Conservation (phyloP, 1,284 basidiomycete species). For the Singerocomus inundabilis region DNA sequence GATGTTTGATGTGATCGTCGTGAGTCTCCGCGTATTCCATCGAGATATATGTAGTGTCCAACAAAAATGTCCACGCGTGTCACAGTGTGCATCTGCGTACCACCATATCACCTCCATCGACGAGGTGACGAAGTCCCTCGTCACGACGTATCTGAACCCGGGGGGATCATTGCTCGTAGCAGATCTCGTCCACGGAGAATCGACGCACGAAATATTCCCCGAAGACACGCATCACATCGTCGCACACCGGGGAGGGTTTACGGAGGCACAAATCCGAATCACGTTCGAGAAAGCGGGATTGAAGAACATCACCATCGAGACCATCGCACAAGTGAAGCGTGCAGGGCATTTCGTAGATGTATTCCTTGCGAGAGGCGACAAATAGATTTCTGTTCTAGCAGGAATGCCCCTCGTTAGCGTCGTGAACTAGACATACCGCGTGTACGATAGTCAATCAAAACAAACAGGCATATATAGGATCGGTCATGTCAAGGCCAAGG, state of each 20-base stretch:
- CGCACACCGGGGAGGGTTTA: conserved; percentile 51
- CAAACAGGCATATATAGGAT: background rate
- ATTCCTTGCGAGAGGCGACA: conserved; percentile 52
- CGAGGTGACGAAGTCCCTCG: conserved; percentile 50
- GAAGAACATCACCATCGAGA: conserved; percentile 39
- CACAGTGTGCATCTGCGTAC: conserved; percentile 66
- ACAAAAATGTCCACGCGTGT: too few relatives aligned
- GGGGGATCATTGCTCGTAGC: conserved; percentile 59
- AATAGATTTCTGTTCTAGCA: background rate
- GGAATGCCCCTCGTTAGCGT: background rate
- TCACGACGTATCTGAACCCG: conserved; percentile 52
- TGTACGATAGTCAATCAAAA: conserved; percentile 2
- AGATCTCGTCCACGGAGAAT: conserved; percentile 43
- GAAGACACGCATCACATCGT: conserved; percentile 43
- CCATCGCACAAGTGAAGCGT: conserved; percentile 34
- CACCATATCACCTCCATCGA: conserved; percentile 62
- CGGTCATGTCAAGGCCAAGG: conserved; percentile 41
- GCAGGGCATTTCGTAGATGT: conserved; percentile 38
- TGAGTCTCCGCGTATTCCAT: conserved; percentile 38
- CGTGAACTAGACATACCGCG: background rate
- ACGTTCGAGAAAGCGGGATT: conserved; percentile 52
- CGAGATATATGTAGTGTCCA: too few relatives aligned
- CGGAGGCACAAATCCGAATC: conserved; percentile 42
- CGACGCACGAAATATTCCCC: conserved; percentile 26
- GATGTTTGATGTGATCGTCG: conserved; percentile 63